These are phyloP conservation scores for Ceratocystis eucalypticola DNA, from an alignment of 2,329 filamentous ascomycete genomes.

Conservation along the genomic window DNA sequence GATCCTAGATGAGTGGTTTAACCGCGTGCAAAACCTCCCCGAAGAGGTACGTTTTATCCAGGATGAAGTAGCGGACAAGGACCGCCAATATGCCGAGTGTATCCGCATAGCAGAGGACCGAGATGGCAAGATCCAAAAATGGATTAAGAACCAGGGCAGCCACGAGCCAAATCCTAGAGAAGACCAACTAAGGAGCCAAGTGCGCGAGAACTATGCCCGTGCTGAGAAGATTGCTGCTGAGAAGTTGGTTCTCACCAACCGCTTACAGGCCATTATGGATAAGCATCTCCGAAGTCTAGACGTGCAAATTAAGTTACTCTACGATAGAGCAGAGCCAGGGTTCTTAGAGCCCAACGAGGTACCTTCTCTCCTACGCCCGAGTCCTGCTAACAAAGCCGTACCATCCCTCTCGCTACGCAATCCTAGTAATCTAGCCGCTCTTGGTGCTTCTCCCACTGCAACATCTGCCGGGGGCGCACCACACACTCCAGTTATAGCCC, in stretches of 20 bases:
- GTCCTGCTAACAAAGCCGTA: slow-evolving; percentile 37
- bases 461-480: slow-evolving; percentile 19
- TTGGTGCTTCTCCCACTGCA: slow-evolving; percentile 5
- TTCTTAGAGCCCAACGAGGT: slow-evolving; percentile 50
- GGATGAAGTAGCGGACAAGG: slow-evolving; percentile 71
- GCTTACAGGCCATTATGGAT: slow-evolving; percentile 45
- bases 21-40: slow-evolving; percentile 62
- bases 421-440: slow-evolving; percentile 5
- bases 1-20: slow-evolving; percentile 67
- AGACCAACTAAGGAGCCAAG: slow-evolving; percentile 49
- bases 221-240: slow-evolving; percentile 61
- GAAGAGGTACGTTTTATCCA: slow-evolving; percentile 73
- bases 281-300: slow-evolving; percentile 52
- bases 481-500: slow-evolving; percentile 29
- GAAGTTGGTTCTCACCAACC: slow-evolving; percentile 57
- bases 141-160: slow-evolving; percentile 63
- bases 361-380: slow-evolving; percentile 47
- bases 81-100: slow-evolving; percentile 56
- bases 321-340: slow-evolving; percentile 47
- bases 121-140: slow-evolving; percentile 66
- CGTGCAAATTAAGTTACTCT: slow-evolving; percentile 46
- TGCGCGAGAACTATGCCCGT: slow-evolving; percentile 53
- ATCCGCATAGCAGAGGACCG: slow-evolving; percentile 55
- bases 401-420: slow-evolving; percentile 22
- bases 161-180: slow-evolving; percentile 64